A percentile compares a stretch with the other conserved stretches of the same genome.
phyloP scores from a whole-genome alignment of 2,329 filamentous ascomycete genomes.

The Huntiella omanensis region DNA sequence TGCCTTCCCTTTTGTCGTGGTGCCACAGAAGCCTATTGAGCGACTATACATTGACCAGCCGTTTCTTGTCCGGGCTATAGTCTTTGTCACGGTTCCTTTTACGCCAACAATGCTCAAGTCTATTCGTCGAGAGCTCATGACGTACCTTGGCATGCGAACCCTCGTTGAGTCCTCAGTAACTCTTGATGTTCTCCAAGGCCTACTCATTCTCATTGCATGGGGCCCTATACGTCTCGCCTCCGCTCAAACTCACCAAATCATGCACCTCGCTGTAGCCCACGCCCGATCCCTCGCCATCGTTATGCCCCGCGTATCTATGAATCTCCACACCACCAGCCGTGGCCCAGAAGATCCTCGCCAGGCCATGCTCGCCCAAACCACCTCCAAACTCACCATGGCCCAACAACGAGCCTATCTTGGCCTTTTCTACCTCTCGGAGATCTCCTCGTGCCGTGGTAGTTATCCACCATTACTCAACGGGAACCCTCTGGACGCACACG shows the following conservation, averaged over 20 bases:
- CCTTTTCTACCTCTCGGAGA: slow-evolving; percentile 22
- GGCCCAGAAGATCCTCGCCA: slow-evolving; percentile 10
- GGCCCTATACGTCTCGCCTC: slow-evolving; percentile 14
- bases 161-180: slow-evolving; percentile 23
- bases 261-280: slow-evolving; percentile 23
- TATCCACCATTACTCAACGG: slow-evolving; percentile 10
- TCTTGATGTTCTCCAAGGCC: slow-evolving; percentile 27
- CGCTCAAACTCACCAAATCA: slow-evolving; percentile 14
- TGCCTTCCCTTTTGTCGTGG: slow-evolving; percentile 22
- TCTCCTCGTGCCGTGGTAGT: slow-evolving; percentile 12
- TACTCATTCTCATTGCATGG: slow-evolving; percentile 28
- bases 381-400: slow-evolving; percentile 14
- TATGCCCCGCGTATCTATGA: slow-evolving; percentile 14
- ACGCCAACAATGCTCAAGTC: slow-evolving; percentile 17
- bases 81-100: slow-evolving; percentile 20
- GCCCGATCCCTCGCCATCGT: slow-evolving; percentile 23
- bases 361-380: slow-evolving; percentile 8
- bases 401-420: slow-evolving; percentile 22
- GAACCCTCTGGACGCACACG: slow-evolving; percentile 6
- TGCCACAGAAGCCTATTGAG: slow-evolving; percentile 17
- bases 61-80: slow-evolving; percentile 21
- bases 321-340: slow-evolving; percentile 8
- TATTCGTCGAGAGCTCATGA: slow-evolving; percentile 24
- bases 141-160: slow-evolving; percentile 24
- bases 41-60: slow-evolving; percentile 19